Percentiles rank a stretch among this genome's conserved stretches.
Evolutionary conservation across 2,329 filamentous ascomycete species (phyloP).

Genomic region (Fusarium decemcellulare): DNA sequence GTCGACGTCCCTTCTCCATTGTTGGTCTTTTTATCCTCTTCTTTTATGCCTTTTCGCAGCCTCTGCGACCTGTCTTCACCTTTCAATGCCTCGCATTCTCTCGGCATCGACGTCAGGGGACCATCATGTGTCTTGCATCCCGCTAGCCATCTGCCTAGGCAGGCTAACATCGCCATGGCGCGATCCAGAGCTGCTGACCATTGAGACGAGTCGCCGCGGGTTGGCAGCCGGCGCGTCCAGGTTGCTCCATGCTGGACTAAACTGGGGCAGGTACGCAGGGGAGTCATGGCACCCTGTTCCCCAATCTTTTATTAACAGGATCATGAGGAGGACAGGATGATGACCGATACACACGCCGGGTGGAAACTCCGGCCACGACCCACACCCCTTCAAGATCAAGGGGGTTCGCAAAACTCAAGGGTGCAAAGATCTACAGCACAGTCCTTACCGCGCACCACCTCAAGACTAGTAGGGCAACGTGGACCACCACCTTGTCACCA

Average conservation of each 20-base stretch:
- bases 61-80: background rate
- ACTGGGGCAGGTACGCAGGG: background rate
- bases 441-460: background rate
- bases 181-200: background rate
- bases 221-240: background rate
- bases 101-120: slow-evolving; percentile 5
- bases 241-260: background rate
- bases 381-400: background rate
- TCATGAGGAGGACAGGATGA: background rate
- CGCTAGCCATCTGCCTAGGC: background rate
- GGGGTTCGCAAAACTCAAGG: background rate
- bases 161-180: slow-evolving; percentile 4
- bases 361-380: slow-evolving; percentile 1
- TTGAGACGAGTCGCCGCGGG: background rate
- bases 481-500: background rate
- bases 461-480: background rate
- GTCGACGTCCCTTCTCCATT: background rate
- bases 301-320: background rate
- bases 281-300: slow-evolving; percentile 2
- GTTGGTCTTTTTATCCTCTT: background rate
- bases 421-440: background rate
- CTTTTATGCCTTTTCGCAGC: background rate
- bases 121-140: slow-evolving; percentile 10
- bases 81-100: too few species aligned
- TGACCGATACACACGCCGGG: background rate